A percentile compares a stretch with the other conserved stretches of the same genome.
Evolutionary conservation across 495 filamentous ascomycete species (phyloP).

Genomic region (Aspergillus nanangensis): DNA sequence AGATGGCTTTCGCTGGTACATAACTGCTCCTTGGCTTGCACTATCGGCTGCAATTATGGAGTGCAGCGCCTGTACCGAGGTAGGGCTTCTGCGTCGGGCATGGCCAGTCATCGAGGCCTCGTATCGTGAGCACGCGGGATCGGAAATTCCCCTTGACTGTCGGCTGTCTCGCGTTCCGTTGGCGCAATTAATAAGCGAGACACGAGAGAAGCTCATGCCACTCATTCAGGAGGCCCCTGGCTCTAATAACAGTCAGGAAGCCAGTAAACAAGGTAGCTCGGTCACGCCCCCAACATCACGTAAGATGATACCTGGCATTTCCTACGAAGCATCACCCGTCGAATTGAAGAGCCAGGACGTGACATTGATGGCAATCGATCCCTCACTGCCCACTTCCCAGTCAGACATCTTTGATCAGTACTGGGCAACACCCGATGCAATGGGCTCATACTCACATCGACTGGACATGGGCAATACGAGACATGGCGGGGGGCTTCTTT

Average conservation of each 20-base stretch:
- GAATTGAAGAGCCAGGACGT: too few relatives aligned
- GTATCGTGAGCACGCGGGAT: slow-evolving; percentile 1
- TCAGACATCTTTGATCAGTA: neutral
- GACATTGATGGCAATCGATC: too few relatives aligned
- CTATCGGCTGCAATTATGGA: slow-evolving; percentile 1
- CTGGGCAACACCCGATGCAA: neutral
- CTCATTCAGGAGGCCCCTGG: neutral
- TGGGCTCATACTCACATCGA: neutral
- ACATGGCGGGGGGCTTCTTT: too few relatives aligned
- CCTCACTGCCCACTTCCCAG: too few relatives aligned
- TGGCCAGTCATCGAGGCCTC: slow-evolving; percentile 5
- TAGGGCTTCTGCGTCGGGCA: neutral
- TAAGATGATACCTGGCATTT: too few relatives aligned
- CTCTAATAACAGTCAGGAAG: too few relatives aligned
- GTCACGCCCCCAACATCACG: too few relatives aligned
- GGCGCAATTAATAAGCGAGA: neutral
- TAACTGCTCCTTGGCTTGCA: slow-evolving; percentile 2
- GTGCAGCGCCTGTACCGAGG: neutral
- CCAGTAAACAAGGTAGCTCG: too few relatives aligned
- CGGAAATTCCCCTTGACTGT: neutral
- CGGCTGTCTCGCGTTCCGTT: neutral
- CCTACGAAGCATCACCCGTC: too few relatives aligned
- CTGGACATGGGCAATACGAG: too few relatives aligned
- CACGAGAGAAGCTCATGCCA: neutral
- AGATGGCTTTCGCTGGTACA: slow-evolving; percentile 4